Evolutionary conservation across 2,329 filamentous ascomycete genomes (phyloP), one percentile per base, ranked within the genome.

Genomic region (Rhytidhysteron rufulum): DNA sequence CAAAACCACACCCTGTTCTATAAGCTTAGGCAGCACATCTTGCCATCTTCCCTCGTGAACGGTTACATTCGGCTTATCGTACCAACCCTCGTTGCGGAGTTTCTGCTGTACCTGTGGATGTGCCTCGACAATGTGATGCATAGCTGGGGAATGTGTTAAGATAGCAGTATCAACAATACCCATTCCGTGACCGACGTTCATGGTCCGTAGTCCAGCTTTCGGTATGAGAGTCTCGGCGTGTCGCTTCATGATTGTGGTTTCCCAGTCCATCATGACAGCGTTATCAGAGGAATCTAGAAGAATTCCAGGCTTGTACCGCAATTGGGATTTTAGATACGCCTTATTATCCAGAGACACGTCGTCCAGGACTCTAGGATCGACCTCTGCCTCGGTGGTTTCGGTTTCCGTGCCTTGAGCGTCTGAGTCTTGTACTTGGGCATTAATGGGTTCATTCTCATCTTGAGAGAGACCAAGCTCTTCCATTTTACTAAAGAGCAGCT

Each of bases 191-290:
- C 89, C 89, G 42, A 95, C 82, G 59, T 95, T 95, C 45, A 95
- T 78, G 27, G 93, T 79, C 33, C 82, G 78, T 49, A 85, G 78
- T 2, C 83, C 85, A 0, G 60, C 39, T 30, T 71, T 71, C 4
- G 83, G 72, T 1, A 84, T 70, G 1, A 94, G 71, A 11, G 79
- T 76, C 46, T 83, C 76, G 33, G 88, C 87, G 40, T 85, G 88
- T 37, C 79, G 77, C 44, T 78, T 78, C 88, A 95, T 95, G 53
- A 95, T 93, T 49, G 83, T 80, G 2, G 83, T 85, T 66, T 95
- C 88, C 88, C 88, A 95, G 29, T 83, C 78, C 88, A 95, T 95
- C 88, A 95, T 95, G 33, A 95, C 86, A 38, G 86, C 88, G 61
- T 95, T 95, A 46, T 81, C 76, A 48, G 82, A 79, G 3, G 79